These are phyloP conservation scores for Aspergillus ibericus DNA, from an alignment of 2,329 filamentous ascomycete species.

Conservation along the genomic window DNA sequence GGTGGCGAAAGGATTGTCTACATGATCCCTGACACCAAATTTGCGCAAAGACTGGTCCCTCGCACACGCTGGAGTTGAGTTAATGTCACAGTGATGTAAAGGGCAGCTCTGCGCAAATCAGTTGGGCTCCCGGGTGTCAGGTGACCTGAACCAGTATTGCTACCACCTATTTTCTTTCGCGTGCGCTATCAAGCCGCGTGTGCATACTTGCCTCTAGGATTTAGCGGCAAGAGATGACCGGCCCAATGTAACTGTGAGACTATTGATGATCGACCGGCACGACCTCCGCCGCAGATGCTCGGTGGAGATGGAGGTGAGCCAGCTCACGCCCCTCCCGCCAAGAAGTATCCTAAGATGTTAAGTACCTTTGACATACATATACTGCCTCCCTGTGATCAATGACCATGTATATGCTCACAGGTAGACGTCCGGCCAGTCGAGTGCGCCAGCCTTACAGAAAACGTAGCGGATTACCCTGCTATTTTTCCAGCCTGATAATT, in stretches of 20 bases:
- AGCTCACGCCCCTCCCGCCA: not conserved
- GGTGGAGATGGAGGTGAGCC: not conserved
- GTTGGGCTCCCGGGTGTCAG: not conserved
- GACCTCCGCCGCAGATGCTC: not conserved
- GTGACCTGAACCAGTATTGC: not conserved
- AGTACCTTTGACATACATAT: no score
- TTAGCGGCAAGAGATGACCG: not conserved
- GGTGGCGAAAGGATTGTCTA: not conserved
- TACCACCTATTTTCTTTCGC: no score
- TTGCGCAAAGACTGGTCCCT: not conserved
- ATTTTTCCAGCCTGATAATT: no score
- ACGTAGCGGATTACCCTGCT: no score
- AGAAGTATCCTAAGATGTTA: no score
- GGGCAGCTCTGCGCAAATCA: not conserved
- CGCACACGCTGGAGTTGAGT: not conserved
- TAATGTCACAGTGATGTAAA: not conserved
- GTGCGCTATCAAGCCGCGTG: not conserved
- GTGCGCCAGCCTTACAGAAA: no score
- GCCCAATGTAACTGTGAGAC: not conserved
- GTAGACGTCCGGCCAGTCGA: no score
- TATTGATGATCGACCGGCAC: not conserved
- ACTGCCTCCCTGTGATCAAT: no score
- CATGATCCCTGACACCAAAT: not conserved
- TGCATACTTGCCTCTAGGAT: not conserved
- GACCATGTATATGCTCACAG: no score